Evolutionary conservation across 176 grass and related monocot genomes (phyloP).

Genomic region (Raddia distichophylla): DNA sequence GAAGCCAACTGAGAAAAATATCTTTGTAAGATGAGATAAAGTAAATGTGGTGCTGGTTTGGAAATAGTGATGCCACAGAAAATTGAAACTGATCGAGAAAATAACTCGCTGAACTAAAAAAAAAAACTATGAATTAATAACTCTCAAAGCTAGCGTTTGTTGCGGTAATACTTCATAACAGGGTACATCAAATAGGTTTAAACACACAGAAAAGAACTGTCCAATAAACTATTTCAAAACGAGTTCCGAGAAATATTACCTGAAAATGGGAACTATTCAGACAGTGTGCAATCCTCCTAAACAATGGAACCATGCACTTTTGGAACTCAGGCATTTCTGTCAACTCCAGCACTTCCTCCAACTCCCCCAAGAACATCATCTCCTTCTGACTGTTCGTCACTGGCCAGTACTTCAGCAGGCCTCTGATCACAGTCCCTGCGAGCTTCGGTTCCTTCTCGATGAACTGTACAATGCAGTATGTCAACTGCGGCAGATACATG

Average conservation of each 20-base stretch:
- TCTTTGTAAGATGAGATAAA: not conserved
- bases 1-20: conserved; percentile 3
- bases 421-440: conserved; percentile 75
- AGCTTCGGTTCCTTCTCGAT: conserved; percentile 90
- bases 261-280: conserved; percentile 95
- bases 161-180: not conserved
- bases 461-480: conserved; percentile 84
- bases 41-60: not conserved
- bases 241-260: conserved; percentile 49
- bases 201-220: not conserved
- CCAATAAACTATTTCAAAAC: not conserved
- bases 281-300: conserved; percentile 69
- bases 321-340: conserved; percentile 81
- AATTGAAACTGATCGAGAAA: conserved; percentile 7
- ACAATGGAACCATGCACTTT: conserved; percentile 80
- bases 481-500: conserved; percentile 74
- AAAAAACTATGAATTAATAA: not conserved
- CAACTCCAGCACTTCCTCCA: conserved; percentile 86
- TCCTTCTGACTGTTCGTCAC: conserved; percentile 95
- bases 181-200: not conserved
- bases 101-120: conserved; percentile 26
- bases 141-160: not conserved
- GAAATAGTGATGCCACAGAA: not conserved
- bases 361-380: conserved; percentile 94
- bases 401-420: conserved; percentile 88